Evolutionary conservation across 768 basidiomycete species (phyloP), one percentile per base, ranked within the genome.

Genomic region (Leccinum broughii): DNA sequence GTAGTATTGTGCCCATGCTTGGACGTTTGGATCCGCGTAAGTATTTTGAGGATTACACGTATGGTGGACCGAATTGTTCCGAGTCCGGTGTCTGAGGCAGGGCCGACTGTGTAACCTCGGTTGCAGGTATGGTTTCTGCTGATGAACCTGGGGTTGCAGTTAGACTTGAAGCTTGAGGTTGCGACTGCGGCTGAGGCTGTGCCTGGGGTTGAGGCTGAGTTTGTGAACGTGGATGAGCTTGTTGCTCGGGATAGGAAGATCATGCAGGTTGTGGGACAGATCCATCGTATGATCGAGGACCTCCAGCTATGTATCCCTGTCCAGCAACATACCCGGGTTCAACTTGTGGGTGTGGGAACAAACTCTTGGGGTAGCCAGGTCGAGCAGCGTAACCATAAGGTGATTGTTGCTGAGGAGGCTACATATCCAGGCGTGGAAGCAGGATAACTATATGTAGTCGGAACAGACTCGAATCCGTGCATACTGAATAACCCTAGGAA

Each of bases 1-100:
- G 69, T 93, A 93, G 73, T 94, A 94, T 64, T 86, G 83, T 6
- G 90, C 92, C 92, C 92, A 93, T 0, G 89, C 89, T 69, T 93
- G 91, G n/a, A 87, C 91, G 62, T 92, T 92, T 57, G 85, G 83
- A 70, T 94, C 92, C 15, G 85, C 74, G 65, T 94, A 94, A 22
- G 84, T 85, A 53, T 78, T 76, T 28, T 77, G 80, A 4, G 90
- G 88, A 64, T 92, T 82, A 93, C 9, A 76, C 72, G 57, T 77
- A 84, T 14, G 83, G 82, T 9, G 82, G 82, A 20, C 79, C 81
- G 5, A 67, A 57, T 35, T 69, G 67, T 22, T 66, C 75, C 15
- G 59, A 30, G 37, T 22, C 46, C 62, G 7, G 63, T 1, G 2
- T 54, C 20, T 63, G 67, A 52, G 61, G 58, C 17, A 66, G 64